Conservation (phyloP, 352 stramenopile species). For the Poterioochromonas sp. region DNA sequence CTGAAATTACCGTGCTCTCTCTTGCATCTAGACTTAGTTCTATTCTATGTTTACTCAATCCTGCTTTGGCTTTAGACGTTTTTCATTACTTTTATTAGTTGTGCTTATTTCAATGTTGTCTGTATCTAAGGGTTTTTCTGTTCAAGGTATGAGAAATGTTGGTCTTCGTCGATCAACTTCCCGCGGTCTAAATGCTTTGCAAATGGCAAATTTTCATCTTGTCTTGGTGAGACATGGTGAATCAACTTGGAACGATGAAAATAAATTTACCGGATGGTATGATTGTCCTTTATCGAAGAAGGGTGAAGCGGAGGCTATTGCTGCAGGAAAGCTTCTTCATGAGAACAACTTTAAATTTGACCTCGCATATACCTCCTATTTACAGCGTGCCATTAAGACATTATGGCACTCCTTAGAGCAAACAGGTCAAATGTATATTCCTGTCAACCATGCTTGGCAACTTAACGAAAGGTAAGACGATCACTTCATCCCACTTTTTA, state of each 20-base stretch:
- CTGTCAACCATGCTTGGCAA: conserved; percentile 72
- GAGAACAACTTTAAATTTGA: conserved; percentile 82
- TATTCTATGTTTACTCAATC: too few relatives aligned
- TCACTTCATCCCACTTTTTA: not conserved
- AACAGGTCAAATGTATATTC: conserved; percentile 94
- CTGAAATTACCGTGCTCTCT: too few relatives aligned
- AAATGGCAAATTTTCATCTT: too few relatives aligned
- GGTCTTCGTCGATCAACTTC: too few relatives aligned
- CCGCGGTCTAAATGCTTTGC: too few relatives aligned
- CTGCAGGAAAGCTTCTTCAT: conserved; percentile 85
- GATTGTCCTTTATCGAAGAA: conserved; percentile 79
- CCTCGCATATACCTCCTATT: conserved; percentile 82
- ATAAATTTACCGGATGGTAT: conserved; percentile 97
- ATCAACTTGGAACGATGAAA: conserved; percentile 93
- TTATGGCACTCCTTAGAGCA: conserved; percentile 91
- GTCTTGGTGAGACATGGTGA: conserved; percentile 73
- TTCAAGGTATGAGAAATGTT: too few relatives aligned
- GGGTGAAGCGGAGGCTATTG: conserved; percentile 76
- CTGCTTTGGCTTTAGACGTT: too few relatives aligned
- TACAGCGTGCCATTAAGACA: conserved; percentile 95
- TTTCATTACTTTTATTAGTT: too few relatives aligned
- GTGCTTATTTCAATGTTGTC: too few relatives aligned
- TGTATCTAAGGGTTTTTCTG: too few relatives aligned
- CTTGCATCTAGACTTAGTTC: too few relatives aligned
- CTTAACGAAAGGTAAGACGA: conserved; percentile 82